Conservation (phyloP, 129 eudicot species). For the Helichrysum umbraculigerum region DNA sequence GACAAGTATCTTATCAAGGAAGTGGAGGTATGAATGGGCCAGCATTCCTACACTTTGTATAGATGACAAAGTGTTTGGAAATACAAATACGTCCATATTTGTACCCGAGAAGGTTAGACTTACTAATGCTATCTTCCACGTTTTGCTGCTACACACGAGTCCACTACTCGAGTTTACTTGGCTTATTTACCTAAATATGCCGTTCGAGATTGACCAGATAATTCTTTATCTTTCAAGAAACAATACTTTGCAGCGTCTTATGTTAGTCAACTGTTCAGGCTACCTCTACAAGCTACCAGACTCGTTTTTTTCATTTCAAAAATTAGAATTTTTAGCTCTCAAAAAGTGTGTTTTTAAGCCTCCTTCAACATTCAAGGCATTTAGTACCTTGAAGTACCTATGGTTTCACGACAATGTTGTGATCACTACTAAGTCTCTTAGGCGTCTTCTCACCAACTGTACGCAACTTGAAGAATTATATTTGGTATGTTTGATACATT, state of each 20-base stretch:
- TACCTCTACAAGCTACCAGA: conserved; percentile 1
- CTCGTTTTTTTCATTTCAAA: conserved; percentile 17
- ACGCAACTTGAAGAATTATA: conserved; percentile 14
- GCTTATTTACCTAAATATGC: neutral
- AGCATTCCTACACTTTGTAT: too few species aligned
- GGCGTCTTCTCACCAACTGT: conserved; percentile 19
- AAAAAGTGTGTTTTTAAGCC: conserved; percentile 13
- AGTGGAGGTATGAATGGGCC: too few species aligned
- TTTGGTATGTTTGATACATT: neutral
- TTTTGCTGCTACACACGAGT: too few species aligned
- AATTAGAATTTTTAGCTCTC: conserved; percentile 11
- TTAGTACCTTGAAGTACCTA: conserved; percentile 12
- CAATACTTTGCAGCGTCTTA: conserved; percentile 7
- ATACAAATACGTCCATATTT: too few species aligned
- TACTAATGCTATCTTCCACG: too few species aligned
- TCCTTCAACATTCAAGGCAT: conserved; percentile 21
- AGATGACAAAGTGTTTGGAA: too few species aligned
- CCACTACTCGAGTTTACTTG: too few species aligned
- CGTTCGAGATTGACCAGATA: conserved; percentile 12
- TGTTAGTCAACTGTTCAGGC: neutral
- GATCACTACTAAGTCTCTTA: neutral
- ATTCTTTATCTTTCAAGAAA: conserved; percentile 21
- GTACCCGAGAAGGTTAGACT: too few species aligned
- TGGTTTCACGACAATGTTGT: neutral
- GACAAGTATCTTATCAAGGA: too few species aligned